These are phyloP conservation scores for Hypholoma fasciculare DNA, from an alignment of 768 basidiomycete genomes.

Conservation along the genomic window DNA sequence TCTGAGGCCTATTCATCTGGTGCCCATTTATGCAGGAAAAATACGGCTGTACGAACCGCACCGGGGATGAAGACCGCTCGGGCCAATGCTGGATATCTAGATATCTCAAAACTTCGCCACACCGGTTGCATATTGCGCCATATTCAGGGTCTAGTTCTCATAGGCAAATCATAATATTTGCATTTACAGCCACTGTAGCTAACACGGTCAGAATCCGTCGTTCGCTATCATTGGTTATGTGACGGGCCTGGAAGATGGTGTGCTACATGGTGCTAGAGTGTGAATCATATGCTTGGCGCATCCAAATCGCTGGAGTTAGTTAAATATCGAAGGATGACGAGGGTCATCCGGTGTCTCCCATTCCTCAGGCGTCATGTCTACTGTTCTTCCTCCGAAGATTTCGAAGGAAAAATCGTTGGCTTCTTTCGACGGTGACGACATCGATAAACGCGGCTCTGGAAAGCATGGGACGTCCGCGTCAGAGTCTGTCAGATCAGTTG, in stretches of 20 bases:
- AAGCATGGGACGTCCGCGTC: not conserved
- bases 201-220: too few relatives aligned
- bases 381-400: not conserved
- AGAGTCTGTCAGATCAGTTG: conserved; percentile 13
- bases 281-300: not conserved
- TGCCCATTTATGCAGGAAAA: too few relatives aligned
- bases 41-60: too few relatives aligned
- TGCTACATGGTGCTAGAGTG: not conserved
- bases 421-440: conserved; percentile 4
- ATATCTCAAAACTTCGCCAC: too few relatives aligned
- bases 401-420: not conserved
- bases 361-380: not conserved
- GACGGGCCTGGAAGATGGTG: not conserved
- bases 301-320: not conserved
- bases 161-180: too few relatives aligned
- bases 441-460: conserved; percentile 1
- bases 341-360: not conserved
- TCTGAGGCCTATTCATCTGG: too few relatives aligned
- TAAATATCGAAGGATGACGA: not conserved
- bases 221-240: not conserved
- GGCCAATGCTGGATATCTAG: too few relatives aligned
- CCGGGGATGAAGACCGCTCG: too few relatives aligned
- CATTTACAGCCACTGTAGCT: too few relatives aligned
- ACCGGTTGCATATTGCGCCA: not conserved
- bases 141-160: not conserved